Evolutionary conservation across 768 basidiomycete species (phyloP).

Genomic region (Podaxis sp.): DNA sequence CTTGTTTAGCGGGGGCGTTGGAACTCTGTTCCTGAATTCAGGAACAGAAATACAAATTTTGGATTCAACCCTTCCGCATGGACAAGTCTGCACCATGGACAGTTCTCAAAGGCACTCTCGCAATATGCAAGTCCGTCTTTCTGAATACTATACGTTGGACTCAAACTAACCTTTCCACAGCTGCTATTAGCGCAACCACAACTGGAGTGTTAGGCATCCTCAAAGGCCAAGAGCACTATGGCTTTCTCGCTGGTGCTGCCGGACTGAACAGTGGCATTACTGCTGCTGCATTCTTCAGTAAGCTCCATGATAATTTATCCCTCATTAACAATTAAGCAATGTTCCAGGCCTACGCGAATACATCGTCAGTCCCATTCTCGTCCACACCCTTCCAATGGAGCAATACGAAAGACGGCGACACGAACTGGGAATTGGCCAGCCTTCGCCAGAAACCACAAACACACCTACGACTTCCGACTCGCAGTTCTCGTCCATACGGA

Average conservation of each 20-base stretch:
- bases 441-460: slow-evolving; percentile 11
- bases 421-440: slow-evolving; percentile 24
- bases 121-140: slow-evolving; percentile 82
- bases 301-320: slow-evolving; percentile 24
- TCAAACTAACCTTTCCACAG: slow-evolving; percentile 34
- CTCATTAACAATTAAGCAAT: slow-evolving; percentile 7
- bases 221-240: slow-evolving; percentile 45
- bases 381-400: slow-evolving; percentile 40
- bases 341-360: slow-evolving; percentile 72
- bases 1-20: background rate
- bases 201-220: slow-evolving; percentile 46
- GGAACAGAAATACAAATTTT: background rate
- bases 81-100: slow-evolving; percentile 35
- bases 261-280: slow-evolving; percentile 73
- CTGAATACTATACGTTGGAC: slow-evolving; percentile 26
- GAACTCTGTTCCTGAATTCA: background rate
- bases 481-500: slow-evolving; percentile 36
- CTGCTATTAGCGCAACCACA: slow-evolving; percentile 52
- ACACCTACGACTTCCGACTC: slow-evolving; percentile 44
- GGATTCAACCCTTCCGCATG: slow-evolving; percentile 23
- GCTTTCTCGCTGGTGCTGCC: slow-evolving; percentile 54
- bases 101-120: slow-evolving; percentile 55
- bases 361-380: slow-evolving; percentile 62
- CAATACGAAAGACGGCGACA: slow-evolving; percentile 47
- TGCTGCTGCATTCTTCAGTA: slow-evolving; percentile 79